These are phyloP conservation scores for Babesia caballi DNA, from an alignment of 169 alveolate species.

Conservation along the genomic window DNA sequence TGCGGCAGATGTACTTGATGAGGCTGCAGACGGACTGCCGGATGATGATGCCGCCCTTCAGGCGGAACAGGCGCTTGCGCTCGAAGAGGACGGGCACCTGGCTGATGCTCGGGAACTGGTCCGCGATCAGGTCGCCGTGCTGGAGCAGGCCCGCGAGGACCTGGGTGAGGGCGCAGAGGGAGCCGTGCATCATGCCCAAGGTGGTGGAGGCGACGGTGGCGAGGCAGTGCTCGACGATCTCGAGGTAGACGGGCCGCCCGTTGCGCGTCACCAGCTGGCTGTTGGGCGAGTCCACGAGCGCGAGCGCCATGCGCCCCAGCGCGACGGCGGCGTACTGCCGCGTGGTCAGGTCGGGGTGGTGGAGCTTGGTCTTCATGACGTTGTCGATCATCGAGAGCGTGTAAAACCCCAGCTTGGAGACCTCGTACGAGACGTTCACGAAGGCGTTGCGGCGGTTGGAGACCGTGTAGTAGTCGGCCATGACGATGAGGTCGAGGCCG, in stretches of 20 bases:
- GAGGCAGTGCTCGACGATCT: slow-evolving; percentile 5
- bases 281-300: slow-evolving; percentile 19
- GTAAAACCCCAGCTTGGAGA: slow-evolving; percentile 45
- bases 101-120: slow-evolving; percentile 6
- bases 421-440: slow-evolving; percentile 16
- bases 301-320: slow-evolving; percentile 19
- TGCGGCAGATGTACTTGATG: slow-evolving; percentile 14
- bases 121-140: not conserved
- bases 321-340: slow-evolving; percentile 37
- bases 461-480: slow-evolving; percentile 52
- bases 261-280: slow-evolving; percentile 23
- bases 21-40: slow-evolving; percentile 50
- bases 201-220: not conserved
- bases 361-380: slow-evolving; percentile 38
- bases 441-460: slow-evolving; percentile 47
- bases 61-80: slow-evolving; percentile 24
- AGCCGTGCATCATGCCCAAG: slow-evolving; percentile 41
- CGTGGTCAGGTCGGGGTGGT: slow-evolving; percentile 55
- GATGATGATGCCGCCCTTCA: slow-evolving; percentile 22
- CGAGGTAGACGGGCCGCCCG: slow-evolving; percentile 18
- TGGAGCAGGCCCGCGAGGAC: slow-evolving; percentile 1
- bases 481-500: slow-evolving; percentile 37
- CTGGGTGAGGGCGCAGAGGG: slow-evolving; percentile 38
- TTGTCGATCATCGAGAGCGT: slow-evolving; percentile 47
- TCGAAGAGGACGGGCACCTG: slow-evolving; percentile 46